Evolutionary conservation across 768 basidiomycete species (phyloP).

Genomic region (Coprinopsis sp.): DNA sequence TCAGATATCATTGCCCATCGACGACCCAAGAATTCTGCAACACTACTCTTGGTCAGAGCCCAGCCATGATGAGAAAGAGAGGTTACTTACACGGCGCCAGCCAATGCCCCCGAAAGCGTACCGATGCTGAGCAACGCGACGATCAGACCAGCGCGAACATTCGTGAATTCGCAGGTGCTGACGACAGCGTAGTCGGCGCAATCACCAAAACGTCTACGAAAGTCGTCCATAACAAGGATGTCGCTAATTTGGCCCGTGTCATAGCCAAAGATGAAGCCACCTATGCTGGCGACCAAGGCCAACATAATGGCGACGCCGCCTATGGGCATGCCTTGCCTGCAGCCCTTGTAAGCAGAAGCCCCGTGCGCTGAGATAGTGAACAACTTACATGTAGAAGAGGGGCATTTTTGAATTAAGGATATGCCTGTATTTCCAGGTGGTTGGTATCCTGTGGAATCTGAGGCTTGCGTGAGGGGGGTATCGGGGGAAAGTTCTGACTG

Average conservation of each 20-base stretch:
- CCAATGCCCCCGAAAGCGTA: conserved; percentile 56
- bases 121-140: conserved; percentile 71
- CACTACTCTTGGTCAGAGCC: conserved; percentile 25
- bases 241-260: conserved; percentile 78
- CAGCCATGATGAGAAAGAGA: neutral
- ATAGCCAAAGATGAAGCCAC: conserved; percentile 65
- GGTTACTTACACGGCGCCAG: conserved; percentile 53
- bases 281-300: conserved; percentile 66
- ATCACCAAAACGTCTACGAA: conserved; percentile 56
- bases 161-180: conserved; percentile 47
- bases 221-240: conserved; percentile 70
- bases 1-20: conserved; percentile 62
- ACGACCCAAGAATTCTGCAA: conserved; percentile 62
- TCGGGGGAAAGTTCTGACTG: no score
- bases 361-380: no score
- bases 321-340: conserved; percentile 56
- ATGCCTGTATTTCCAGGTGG: no score
- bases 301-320: conserved; percentile 60
- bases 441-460: no score
- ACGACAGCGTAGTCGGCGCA: conserved; percentile 37
- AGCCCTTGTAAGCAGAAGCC: neutral
- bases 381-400: conserved; percentile 27
- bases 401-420: conserved; percentile 17
- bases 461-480: no score
- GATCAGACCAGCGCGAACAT: conserved; percentile 59